A percentile compares a stretch with the other conserved stretches of the same genome.
These are phyloP conservation scores for Citeromyces hawaiiensis DNA, from an alignment of 1,139 yeast species.

Conservation along the genomic window DNA sequence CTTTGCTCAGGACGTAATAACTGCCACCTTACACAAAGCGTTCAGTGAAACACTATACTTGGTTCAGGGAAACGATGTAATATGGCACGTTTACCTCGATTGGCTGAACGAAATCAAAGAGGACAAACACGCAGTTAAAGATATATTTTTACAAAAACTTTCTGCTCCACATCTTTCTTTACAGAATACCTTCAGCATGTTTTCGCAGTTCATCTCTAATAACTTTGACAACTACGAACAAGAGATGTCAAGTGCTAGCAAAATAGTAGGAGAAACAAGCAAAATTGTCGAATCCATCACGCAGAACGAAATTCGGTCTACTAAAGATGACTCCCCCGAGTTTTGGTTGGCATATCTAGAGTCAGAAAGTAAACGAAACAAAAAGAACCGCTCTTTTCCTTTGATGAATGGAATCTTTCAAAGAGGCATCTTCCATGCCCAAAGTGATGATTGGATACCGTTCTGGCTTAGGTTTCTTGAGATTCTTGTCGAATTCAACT, in stretches of 20 bases:
- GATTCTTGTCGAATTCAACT: neutral
- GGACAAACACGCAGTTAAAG: conserved; percentile 7
- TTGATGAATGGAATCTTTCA: conserved; percentile 5
- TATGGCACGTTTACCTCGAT: conserved; percentile 22
- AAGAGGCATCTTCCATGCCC: conserved; percentile 1
- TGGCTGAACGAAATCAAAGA: conserved; percentile 6
- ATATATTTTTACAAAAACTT: conserved; percentile 22
- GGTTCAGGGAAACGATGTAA: conserved; percentile 18
- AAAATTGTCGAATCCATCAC: conserved; percentile 8
- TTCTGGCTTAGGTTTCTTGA: neutral
- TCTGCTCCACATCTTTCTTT: conserved; percentile 27
- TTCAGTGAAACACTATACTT: conserved; percentile 21
- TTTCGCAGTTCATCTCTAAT: conserved; percentile 29
- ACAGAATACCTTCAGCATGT: conserved; percentile 26
- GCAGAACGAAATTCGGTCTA: conserved; percentile 9
- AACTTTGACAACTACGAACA: conserved; percentile 21
- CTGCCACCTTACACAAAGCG: conserved; percentile 6
- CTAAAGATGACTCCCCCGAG: conserved; percentile 7
- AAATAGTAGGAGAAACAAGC: conserved; percentile 19
- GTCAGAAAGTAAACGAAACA: conserved; percentile 11
- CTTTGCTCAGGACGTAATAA: conserved; percentile 10
- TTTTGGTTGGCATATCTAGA: conserved; percentile 17
- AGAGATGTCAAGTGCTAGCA: conserved; percentile 25
- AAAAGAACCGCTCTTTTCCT: conserved; percentile 8
- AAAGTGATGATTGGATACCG: neutral